phyloP scores from a whole-genome alignment of 2,329 filamentous ascomycete species.

The Trichophyton mentagrophytes region DNA sequence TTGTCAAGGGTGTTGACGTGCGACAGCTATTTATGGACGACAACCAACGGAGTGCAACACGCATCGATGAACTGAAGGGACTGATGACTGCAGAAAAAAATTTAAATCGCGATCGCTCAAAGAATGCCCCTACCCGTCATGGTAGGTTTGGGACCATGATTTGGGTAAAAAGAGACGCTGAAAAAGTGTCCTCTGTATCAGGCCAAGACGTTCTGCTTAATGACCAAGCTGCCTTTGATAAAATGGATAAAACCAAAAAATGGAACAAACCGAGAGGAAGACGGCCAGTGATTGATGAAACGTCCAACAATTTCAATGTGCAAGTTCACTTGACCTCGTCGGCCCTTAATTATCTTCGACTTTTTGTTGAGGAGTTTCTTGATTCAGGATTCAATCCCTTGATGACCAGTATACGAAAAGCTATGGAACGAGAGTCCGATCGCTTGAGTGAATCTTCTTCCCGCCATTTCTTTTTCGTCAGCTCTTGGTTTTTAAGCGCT shows the following conservation, averaged over 20 bases:
- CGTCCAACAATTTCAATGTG: constrained; percentile 59
- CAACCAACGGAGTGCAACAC: constrained; percentile 53
- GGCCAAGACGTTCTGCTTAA: constrained; percentile 75
- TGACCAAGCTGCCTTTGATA: constrained; percentile 58
- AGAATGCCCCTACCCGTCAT: constrained; percentile 70
- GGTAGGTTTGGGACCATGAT: constrained; percentile 95
- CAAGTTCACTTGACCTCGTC: constrained; percentile 55
- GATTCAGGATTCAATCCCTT: constrained; percentile 91
- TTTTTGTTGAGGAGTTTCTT: constrained; percentile 84
- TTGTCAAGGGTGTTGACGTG: constrained; percentile 79
- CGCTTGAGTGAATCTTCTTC: constrained; percentile 65
- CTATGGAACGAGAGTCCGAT: constrained; percentile 78
- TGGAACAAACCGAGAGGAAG: constrained; percentile 65
- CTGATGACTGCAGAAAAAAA: constrained; percentile 71
- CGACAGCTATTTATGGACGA: constrained; percentile 77
- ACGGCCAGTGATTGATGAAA: constrained; percentile 49
- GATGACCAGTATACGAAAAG: constrained; percentile 72
- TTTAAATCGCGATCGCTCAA: constrained; percentile 66
- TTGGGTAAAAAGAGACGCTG: constrained; percentile 80
- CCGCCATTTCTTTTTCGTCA: constrained; percentile 81
- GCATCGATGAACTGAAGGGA: constrained; percentile 58
- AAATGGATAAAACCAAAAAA: constrained; percentile 83
- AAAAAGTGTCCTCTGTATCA: constrained; percentile 72
- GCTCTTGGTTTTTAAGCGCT: constrained; percentile 84
- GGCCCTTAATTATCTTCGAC: constrained; percentile 63